Evolutionary conservation across 306 rosid species (phyloP), one percentile per base, ranked within the genome.

Genomic region (Gastrolobium bilobum): DNA sequence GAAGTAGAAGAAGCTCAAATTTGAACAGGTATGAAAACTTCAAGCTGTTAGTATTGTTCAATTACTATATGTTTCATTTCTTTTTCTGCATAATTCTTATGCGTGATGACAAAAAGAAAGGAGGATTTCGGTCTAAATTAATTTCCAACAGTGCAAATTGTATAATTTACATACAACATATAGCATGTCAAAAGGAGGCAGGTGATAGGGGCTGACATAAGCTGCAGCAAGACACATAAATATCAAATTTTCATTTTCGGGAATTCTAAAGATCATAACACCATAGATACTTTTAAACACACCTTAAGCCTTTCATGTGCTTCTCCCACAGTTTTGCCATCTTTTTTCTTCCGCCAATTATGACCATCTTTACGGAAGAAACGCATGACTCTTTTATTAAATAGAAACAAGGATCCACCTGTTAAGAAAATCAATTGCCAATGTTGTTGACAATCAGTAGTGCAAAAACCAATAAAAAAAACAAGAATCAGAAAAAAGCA

Each of bases 261-360:
- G 9, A 58, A 63, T 63, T 62, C 57, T 50, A 30, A 60, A 73
- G 59, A 56, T 42, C 52, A 38, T 31, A 73, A 80, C 61, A 53
- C 39, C 40, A 71, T 10, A 71, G 59, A 71, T 43, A 38, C 9
- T 67, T 80, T 31, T 15, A 38, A 38, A 61, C 69, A 30, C 75
- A 95, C 99, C 99, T 96, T 96, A 80, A 96, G 99, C 44, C 94
- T 89, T 76, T 96, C 99, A 40, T 96, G 99, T 29, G 96, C 99
- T 89, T 96, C 99, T 15, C 93, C 89, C 39, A 96, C 98, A 33
- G 97, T 85, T 87, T 83, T 88, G 66, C 98, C 98, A 75, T 93
- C 94, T 84, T 37, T 96, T 91, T 96, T 96, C 81, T 93, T 96
- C 68, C 99, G 91, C 98, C 99, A 96, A 56, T 51, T 85, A 82